Evolutionary conservation across 2,329 filamentous ascomycete genomes (phyloP), one percentile per base, ranked within the genome.

Genomic region (Rosellinia necatrix): DNA sequence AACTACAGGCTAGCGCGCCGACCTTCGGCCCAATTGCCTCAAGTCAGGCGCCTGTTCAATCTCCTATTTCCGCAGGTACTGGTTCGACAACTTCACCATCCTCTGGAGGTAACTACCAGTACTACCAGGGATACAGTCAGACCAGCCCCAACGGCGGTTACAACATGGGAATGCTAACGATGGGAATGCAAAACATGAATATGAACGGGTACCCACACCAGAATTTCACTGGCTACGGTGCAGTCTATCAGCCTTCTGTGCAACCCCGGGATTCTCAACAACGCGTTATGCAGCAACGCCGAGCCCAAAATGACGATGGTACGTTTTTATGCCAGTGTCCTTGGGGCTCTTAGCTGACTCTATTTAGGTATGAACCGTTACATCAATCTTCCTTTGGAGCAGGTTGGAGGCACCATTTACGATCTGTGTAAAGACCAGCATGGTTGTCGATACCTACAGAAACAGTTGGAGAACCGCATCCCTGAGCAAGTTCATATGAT

Each of bases 371-470:
- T 90, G 78, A 89, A 88, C 66, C 89, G 91, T 58, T 97, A 91
- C 75, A 85, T 89, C 65, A 93, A 94, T 70, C 83, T 90, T 69
- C 85, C 90, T 12, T 79, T 97, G 19, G 91, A 96, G 70, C 84
- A 87, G 29, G 88, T 94, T 67, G 81, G 82, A 30, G 91, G 92
- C 44, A 88, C 92, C 67, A 91, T 99, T 67, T 96, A 96, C 73
- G 82, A 86, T 47, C 79, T 97, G 30, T 97, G 93, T 82, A 97
- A 97, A 76, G 94, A 99, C 69, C 94, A 99, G 76, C 92, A 99
- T 73, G 94, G 94, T 56, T 99, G 94, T 70, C 90, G 94, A 56
- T 99, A 94, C 72, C 79, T 99, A 53, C 94, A 99, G 78, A 94
- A 96, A 80, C 96, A 97, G 78, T 82, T 99, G 4, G 94, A 99